These are phyloP conservation scores for Chaetomium globosum DNA, from an alignment of 2,329 filamentous ascomycete genomes.

Conservation along the genomic window DNA sequence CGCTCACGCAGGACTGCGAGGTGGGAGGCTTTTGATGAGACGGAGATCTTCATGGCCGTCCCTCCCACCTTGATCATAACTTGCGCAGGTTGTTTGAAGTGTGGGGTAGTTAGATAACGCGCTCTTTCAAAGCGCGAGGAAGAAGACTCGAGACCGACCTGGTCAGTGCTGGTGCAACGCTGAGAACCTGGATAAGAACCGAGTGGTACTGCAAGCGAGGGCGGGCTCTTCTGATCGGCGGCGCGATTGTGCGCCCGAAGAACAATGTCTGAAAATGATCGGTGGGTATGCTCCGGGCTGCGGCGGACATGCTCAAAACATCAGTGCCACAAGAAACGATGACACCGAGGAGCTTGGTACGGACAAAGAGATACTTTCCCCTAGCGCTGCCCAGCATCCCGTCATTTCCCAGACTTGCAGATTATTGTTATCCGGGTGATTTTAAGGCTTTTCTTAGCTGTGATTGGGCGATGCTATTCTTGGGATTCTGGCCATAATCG, in stretches of 20 bases:
- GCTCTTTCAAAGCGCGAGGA: neutral
- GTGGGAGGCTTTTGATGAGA: neutral
- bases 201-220: neutral
- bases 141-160: neutral
- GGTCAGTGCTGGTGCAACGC: neutral
- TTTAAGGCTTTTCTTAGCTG: neutral
- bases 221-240: neutral
- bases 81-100: slow-evolving; percentile 1
- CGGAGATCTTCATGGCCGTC: slow-evolving; percentile 1
- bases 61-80: neutral
- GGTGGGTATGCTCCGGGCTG: neutral
- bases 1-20: slow-evolving; percentile 1
- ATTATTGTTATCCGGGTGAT: neutral
- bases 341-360: neutral
- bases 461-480: neutral
- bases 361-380: neutral
- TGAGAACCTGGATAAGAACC: neutral
- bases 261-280: neutral
- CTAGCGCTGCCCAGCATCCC: neutral
- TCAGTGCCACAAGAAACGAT: too few species aligned
- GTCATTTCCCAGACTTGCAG: neutral
- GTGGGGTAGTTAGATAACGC: slow-evolving; percentile 3
- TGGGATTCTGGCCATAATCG: slow-evolving; percentile 10
- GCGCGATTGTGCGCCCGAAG: neutral
- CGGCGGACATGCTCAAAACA: neutral